Percentiles rank a stretch among this genome's conserved stretches.
phyloP scores from a whole-genome alignment of 169 alveolate species.

The Ichthyophthirius multifiliis region DNA sequence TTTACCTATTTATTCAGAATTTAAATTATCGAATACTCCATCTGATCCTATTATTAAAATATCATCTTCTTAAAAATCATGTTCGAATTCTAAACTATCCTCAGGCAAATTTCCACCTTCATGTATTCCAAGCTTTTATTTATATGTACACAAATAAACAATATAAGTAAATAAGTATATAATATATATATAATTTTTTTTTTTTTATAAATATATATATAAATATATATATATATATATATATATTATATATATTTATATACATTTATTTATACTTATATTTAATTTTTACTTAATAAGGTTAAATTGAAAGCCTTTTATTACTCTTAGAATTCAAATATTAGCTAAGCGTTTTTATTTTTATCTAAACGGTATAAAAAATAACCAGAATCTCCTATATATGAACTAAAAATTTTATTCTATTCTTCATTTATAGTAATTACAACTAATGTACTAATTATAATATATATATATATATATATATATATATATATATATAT shows the following conservation, averaged over 20 bases:
- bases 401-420: too few species aligned
- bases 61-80: constrained; percentile 59
- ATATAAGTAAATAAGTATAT: too few species aligned
- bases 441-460: too few species aligned
- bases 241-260: too few species aligned
- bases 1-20: constrained; percentile 50
- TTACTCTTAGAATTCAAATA: constrained; percentile 48
- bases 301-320: constrained; percentile 71
- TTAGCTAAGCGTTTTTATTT: not conserved
- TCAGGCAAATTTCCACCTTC: constrained; percentile 53
- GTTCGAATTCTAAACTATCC: constrained; percentile 30
- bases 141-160: too few species aligned
- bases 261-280: too few species aligned
- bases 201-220: too few species aligned
- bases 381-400: constrained; percentile 79
- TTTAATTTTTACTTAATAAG: constrained; percentile 59
- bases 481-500: too few species aligned
- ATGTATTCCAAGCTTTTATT: constrained; percentile 45
- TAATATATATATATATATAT: too few species aligned
- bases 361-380: constrained; percentile 47
- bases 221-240: too few species aligned
- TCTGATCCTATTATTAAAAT: constrained; percentile 65
- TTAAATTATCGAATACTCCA: constrained; percentile 74
- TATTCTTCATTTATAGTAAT: too few species aligned
- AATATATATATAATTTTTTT: too few species aligned